Evolutionary conservation across 1,284 basidiomycete species (phyloP).

Genomic region (Phlebopus sp.): DNA sequence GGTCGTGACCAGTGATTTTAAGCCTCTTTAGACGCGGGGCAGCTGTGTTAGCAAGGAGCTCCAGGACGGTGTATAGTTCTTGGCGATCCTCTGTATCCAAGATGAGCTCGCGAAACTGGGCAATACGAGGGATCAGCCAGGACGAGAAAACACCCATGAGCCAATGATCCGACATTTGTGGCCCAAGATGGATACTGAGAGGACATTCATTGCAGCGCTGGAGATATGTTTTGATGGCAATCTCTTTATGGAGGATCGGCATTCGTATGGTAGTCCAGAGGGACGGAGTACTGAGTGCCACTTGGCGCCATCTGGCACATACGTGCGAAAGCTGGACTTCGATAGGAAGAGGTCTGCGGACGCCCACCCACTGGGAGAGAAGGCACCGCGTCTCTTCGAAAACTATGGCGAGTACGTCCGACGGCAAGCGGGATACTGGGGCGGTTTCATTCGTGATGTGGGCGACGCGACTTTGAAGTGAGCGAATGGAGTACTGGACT

Average conservation of each 20-base stretch:
- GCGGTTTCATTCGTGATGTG: constrained; percentile 31
- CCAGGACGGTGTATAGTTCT: constrained; percentile 24
- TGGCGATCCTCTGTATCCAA: constrained; percentile 32
- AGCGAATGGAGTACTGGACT: constrained; percentile 28
- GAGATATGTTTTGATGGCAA: constrained; percentile 24
- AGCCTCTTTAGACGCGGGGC: constrained; percentile 28
- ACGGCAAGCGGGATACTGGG: constrained; percentile 29
- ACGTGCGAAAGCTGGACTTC: constrained; percentile 34
- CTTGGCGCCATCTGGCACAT: constrained; percentile 31
- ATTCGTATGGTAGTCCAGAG: constrained; percentile 32
- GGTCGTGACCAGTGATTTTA: constrained; percentile 30
- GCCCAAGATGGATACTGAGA: constrained; percentile 29
- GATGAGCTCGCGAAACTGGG: constrained; percentile 31
- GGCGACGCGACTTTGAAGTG: constrained; percentile 31
- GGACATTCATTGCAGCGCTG: constrained; percentile 32
- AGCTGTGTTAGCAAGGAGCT: constrained; percentile 20
- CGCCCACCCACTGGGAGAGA: constrained; percentile 27
- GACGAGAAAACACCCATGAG: constrained; percentile 26
- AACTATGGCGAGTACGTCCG: constrained; percentile 33
- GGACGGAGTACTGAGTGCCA: constrained; percentile 31
- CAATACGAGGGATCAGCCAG: constrained; percentile 28
- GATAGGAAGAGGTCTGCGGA: constrained; percentile 30
- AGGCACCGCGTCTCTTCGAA: constrained; percentile 31
- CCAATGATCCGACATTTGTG: constrained; percentile 25
- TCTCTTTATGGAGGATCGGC: constrained; percentile 33